phyloP scores from a whole-genome alignment of 2,329 filamentous ascomycete genomes.

The Pyricularia sp. region DNA sequence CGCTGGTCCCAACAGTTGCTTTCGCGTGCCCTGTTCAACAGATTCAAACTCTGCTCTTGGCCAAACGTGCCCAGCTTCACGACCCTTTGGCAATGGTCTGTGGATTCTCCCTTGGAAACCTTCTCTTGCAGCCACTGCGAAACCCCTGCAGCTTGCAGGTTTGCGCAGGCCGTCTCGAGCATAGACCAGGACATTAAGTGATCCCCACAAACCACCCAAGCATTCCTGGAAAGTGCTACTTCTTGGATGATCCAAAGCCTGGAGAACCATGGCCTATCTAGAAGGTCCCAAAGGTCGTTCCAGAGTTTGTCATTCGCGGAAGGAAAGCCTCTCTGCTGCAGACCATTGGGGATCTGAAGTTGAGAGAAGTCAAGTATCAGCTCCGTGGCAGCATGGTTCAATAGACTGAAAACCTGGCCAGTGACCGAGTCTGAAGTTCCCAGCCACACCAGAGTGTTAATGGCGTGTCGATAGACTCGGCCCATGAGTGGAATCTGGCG shows the following conservation, averaged over 20 bases:
- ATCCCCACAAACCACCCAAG: background rate
- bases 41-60: background rate
- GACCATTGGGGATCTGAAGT: background rate
- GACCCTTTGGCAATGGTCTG: background rate
- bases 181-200: background rate
- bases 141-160: background rate
- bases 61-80: background rate
- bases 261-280: background rate
- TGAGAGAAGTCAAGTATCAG: background rate
- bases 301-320: background rate
- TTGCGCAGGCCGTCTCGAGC: background rate
- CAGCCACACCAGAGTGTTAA: background rate
- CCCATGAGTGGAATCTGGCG: constrained; percentile 7
- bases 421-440: background rate
- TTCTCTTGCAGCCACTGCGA: background rate
- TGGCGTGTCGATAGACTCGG: constrained; percentile 4
- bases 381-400: background rate
- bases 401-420: background rate
- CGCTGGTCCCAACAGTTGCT: background rate
- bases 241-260: background rate
- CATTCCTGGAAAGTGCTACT: background rate
- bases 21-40: background rate
- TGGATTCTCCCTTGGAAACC: background rate
- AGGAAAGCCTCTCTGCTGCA: background rate
- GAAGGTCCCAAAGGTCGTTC: background rate